Percentiles rank a stretch among this genome's conserved stretches.
Evolutionary conservation across 2,329 filamentous ascomycete species (phyloP).

Genomic region (Aspergillus bombycis): DNA sequence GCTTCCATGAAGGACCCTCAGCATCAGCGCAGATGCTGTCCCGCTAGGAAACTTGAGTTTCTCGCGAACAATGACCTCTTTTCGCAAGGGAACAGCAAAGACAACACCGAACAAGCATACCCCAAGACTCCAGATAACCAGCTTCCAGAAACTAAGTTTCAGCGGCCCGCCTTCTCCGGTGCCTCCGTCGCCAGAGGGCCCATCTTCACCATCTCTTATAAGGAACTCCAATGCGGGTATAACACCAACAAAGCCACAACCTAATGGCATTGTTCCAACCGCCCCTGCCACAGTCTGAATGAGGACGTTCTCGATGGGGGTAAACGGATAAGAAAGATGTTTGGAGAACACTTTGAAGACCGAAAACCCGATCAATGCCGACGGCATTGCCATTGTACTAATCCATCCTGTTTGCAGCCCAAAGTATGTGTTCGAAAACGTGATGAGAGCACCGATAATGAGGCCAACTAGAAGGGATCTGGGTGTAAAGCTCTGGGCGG

Average conservation of each 20-base stretch:
- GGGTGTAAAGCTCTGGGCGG: slow-evolving; percentile 72
- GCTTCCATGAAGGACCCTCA: slow-evolving; percentile 80
- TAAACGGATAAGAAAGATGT: slow-evolving; percentile 78
- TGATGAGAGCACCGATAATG: slow-evolving; percentile 84
- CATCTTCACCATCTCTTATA: slow-evolving; percentile 74
- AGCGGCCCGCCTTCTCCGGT: slow-evolving; percentile 78
- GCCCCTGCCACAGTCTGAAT: slow-evolving; percentile 94
- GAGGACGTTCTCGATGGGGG: slow-evolving; percentile 92
- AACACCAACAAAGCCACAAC: slow-evolving; percentile 93
- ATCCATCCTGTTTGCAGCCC: slow-evolving; percentile 89
- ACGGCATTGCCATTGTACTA: slow-evolving; percentile 94
- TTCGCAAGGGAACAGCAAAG: slow-evolving; percentile 88
- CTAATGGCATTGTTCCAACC: slow-evolving; percentile 95
- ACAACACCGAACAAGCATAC: slow-evolving; percentile 96
- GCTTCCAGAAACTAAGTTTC: slow-evolving; percentile 70
- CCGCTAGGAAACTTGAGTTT: slow-evolving; percentile 93
- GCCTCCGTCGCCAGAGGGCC: slow-evolving; percentile 71
- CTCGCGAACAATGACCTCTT: slow-evolving; percentile 90
- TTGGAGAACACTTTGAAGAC: slow-evolving; percentile 81
- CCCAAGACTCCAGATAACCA: slow-evolving; percentile 88
- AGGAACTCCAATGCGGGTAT: slow-evolving; percentile 91
- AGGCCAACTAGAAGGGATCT: slow-evolving; percentile 80
- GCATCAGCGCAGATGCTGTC: slow-evolving; percentile 92
- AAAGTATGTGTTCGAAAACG: slow-evolving; percentile 98
- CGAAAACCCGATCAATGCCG: slow-evolving; percentile 89